Base-by-base conservation (phyloP, 345 rosid species). In the Mallotus nudiflorus region DNA sequence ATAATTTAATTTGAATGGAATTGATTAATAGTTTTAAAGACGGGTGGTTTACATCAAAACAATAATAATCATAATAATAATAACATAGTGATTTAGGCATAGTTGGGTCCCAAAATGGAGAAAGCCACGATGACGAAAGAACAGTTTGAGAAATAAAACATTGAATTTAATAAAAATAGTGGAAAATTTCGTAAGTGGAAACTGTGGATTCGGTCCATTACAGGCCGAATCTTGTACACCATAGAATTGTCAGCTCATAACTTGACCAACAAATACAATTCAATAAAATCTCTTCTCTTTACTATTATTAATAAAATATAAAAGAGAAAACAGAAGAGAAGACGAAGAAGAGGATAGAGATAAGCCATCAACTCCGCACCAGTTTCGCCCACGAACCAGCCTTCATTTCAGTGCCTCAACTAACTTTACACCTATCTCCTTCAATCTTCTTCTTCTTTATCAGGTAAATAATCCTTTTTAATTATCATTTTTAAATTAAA, bases 321-420 rank as follows among this genome's bases (percentile, higher is more conserved):
- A 39, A 46, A 18, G 13, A 40, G n/a, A n/a, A n/a, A n/a, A n/a
- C n/a, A 67, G 2, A 35, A 56, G 49, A 28, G 35, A 48, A 65
- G 18, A 64, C 27, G 19, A 0, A 31, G 29, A n/a, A 15, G 33
- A 37, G 69, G 58, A 62, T n/a, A 57, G 49, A 63, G 83, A 78
- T 81, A 71, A 73, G 60, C 84, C 85, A 76, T 82, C 68, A 80
- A 80, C 72, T 73, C 31, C 63, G 79, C 87, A 77, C 76, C 78
- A 69, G 79, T 82, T 84, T 76, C 79, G 70, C 80, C 82, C 80
- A 70, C 75, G 81, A 77, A 77, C 73, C 68, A 59, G 72, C 78
- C 73, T 75, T 82, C 82, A 44, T 82, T 57, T 75, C 73, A 64
- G 80, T 70, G 80, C 85, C 69, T 37, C 77, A 56, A 56, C 63